Evolutionary conservation across 495 filamentous ascomycete genomes (phyloP), one percentile per base, ranked within the genome.

Genomic region (Penicillium malachiteum): DNA sequence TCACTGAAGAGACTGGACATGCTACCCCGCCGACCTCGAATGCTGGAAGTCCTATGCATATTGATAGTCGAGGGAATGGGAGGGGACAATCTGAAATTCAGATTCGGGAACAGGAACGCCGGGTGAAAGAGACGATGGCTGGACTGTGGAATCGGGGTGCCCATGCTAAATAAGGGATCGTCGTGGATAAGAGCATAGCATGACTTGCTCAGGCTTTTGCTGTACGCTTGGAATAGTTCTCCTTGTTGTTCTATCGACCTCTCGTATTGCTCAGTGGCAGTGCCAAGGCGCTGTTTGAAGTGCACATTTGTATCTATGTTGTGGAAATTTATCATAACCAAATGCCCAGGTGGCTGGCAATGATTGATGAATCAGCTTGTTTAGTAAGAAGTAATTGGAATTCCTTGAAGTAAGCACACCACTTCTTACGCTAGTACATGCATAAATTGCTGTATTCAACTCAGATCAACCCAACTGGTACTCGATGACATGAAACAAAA

Each of bases 71-170:
- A 17, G 77, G 84, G 0, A 78, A 88, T 60, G 85, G 79, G 10
- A 71, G 79, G 21, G 85, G 85, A 1, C 85, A 88, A 72, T 85
- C 82, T 10, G 82, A 86, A 57, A 77, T 80, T 66, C 81, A 84
- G 78, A 87, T 88, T 49, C 58, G 71, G 39, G 80, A 80, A 58
- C 85, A 88, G 74, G 77, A 85, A 66, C 70, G 81, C 12, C 72
- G 73, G 66, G 82, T 88, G 8, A 76, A 81, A 66, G 80, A 86
- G 65, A 81, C 79, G 64, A 78, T 81, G 54, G 71, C 78, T 57
- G 84, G 84, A 14, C 55, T 88, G 60, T 87, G 84, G 84, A 75
- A 67, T 57, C 56, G 68, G 41, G 57, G 64, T 31, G 63, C 14
- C 21, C 70, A 58, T 54, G 58, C 63, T 33, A 67, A 62, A 59